Evolutionary conservation across 345 rosid species (phyloP), one percentile per base, ranked within the genome.

Genomic region (Toxicodendron radicans): DNA sequence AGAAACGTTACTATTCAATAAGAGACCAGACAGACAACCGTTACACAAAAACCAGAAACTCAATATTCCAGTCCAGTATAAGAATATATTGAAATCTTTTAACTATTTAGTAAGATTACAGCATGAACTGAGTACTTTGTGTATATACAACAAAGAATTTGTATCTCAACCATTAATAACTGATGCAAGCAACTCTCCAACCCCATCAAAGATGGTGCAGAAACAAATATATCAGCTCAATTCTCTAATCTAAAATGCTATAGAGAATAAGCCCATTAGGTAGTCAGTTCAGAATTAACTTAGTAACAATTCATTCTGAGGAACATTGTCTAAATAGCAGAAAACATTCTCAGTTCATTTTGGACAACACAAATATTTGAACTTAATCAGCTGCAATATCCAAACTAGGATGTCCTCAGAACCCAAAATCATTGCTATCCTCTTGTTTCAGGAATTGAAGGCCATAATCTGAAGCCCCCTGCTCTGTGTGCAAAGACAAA

Each of bases 391-490:
- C 51, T 11, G 5, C 4, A 41, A 49, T 2, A 27, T 16, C 21
- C 17, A 0, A 18, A n/a, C 3, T 7, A 0, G 10, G 2, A 3
- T 49, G 38, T 27, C 11, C 3, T 41, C 38, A 76, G 18, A 62
- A 53, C 32, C 52, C 77, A 20, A 73, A 9, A 30, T 51, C 33
- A 43, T 41, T 73, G 51, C 43, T 24, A 24, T 80, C 76, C 59
- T 70, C 73, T n/a, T 63, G 73, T 35, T 76, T 81, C 54, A 61
- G 45, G 14, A 61, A 48, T 61, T 72, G 73, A 67, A 64, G 67
- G 30, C 66, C 79, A 65, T 23, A 79, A 79, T 73, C 81, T 33
- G 73, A 65, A 45, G 68, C 38, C 10, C 70, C 56, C 67, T 21
- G 64, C 69, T 77, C 87, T 43, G 12, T 45, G 4, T 67, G 48